Conservation (phyloP, 371 early-diverging fungal species). For the Blastocladiella emersonii region DNA sequence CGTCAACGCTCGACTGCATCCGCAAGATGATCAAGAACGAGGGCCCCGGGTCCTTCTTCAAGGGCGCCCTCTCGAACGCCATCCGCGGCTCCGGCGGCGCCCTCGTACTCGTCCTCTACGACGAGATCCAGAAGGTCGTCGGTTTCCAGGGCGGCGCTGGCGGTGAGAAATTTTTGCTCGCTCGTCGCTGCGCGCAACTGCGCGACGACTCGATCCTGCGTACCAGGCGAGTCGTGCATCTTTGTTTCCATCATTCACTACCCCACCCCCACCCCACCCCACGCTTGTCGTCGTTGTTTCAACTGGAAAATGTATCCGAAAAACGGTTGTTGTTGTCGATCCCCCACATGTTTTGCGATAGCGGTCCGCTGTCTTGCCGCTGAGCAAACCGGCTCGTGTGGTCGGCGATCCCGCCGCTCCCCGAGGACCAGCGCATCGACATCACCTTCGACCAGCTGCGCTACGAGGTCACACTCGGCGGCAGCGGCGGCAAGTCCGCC, state of each 20-base stretch:
- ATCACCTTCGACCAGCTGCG: background rate
- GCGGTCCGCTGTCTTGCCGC: no score
- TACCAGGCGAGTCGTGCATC: no score
- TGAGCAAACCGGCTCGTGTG: no score
- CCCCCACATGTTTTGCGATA: no score
- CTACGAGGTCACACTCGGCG: background rate
- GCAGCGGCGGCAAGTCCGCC: conserved; percentile 1
- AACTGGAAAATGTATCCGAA: no score
- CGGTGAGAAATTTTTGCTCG: conserved; percentile 5
- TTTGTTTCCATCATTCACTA: no score
- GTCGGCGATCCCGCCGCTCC: background rate
- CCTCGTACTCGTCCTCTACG: conserved; percentile 51
- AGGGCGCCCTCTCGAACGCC: conserved; percentile 66
- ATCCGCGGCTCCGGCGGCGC: conserved; percentile 71
- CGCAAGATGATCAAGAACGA: conserved; percentile 50
- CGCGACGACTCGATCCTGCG: no score
- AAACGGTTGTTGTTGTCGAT: no score
- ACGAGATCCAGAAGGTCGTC: conserved; percentile 31
- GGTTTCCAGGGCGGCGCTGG: conserved; percentile 8
- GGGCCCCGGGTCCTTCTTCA: conserved; percentile 62
- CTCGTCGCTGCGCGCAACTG: no score
- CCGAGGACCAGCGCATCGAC: background rate
- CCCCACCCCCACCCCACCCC: no score
- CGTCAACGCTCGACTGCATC: conserved; percentile 51
- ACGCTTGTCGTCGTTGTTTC: no score